These are phyloP conservation scores for Exophiala oligosperma DNA, from an alignment of 2,329 filamentous ascomycete genomes.

Conservation along the genomic window DNA sequence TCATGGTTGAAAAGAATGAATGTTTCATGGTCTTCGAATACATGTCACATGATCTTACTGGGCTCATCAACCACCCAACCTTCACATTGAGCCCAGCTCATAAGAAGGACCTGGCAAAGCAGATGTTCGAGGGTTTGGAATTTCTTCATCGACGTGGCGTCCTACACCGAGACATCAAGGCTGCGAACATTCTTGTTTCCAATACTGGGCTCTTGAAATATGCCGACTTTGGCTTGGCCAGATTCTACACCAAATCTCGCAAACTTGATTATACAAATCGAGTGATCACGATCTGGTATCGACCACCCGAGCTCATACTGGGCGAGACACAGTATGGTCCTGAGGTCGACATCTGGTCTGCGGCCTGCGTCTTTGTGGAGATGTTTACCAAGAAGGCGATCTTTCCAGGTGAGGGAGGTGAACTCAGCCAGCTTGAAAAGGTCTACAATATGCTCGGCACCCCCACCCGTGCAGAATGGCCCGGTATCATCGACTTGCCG, in stretches of 20 bases:
- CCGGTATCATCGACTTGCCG: slow-evolving; percentile 85
- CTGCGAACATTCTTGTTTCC: slow-evolving; percentile 93
- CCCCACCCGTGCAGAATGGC: slow-evolving; percentile 82
- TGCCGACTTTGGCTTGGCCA: slow-evolving; percentile 92
- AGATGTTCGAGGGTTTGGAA: slow-evolving; percentile 90
- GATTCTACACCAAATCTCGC: slow-evolving; percentile 91
- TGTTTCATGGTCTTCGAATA: slow-evolving; percentile 99
- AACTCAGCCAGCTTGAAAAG: slow-evolving; percentile 93
- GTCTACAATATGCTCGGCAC: slow-evolving; percentile 93
- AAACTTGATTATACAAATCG: slow-evolving; percentile 97
- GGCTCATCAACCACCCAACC: slow-evolving; percentile 88
- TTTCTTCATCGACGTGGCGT: slow-evolving; percentile 94
- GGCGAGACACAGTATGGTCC: slow-evolving; percentile 89
- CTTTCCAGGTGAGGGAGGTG: slow-evolving; percentile 93
- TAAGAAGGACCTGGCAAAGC: slow-evolving; percentile 88
- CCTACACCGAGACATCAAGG: slow-evolving; percentile 95
- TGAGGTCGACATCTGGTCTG: slow-evolving; percentile 94
- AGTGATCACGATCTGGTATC: slow-evolving; percentile 98
- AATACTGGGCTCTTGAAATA: slow-evolving; percentile 86
- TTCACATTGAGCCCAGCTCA: slow-evolving; percentile 83
- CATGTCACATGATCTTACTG: slow-evolving; percentile 91
- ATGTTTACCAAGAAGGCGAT: slow-evolving; percentile 93
- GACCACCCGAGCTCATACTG: slow-evolving; percentile 83
- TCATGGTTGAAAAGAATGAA: slow-evolving; percentile 98
- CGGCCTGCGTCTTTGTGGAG: slow-evolving; percentile 93